Evolutionary conservation across 1,284 basidiomycete species (phyloP), one percentile per base, ranked within the genome.

Genomic region (Cryptococcus sp.): DNA sequence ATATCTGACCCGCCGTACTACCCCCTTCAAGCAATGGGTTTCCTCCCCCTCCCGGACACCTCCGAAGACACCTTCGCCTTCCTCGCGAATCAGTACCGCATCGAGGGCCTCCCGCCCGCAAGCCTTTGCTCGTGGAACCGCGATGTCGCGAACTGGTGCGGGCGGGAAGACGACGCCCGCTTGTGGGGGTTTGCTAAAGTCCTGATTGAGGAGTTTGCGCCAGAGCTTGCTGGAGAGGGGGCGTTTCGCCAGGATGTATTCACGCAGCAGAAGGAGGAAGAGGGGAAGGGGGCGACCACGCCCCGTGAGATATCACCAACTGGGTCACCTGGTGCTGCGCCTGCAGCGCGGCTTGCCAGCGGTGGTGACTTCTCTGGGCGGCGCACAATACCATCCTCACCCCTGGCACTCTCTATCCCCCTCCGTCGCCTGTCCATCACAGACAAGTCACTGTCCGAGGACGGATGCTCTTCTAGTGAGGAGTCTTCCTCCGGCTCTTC

Each of bases 111-210:
- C 15, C 79, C 82, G 60, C 80, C 82, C 55, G 74, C 69, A 28
- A 74, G 71, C 0, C 77, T 88, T 0, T 79, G 77, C 50, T 56
- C 55, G n/a, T 77, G 75, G 71, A 79, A 79, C 57, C 62, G 71
- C 2, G 63, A 73, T 49, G 74, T 83, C 38, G 87, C 89, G 7
- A 73, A 83, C 24, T 76, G 83, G 48, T 85, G 80, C 21, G 84
- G 84, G 20, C 81, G 84, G 63, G 69, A 80, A n/a, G 80, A 83
- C 16, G 83, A 84, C 4, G 85, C 85, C 0, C 84, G 88, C 64
- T 79, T 82, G 1, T 91, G 89, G 89, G 65, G 83, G 15, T 77
- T 89, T 7, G 72, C 91, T 13, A 80, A 79, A 15, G 82, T 82
- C 6, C 78, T 87, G 2, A 76, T 90, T 20, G 79, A 74, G 37